Conservation (phyloP, 805 yeast species). For the Myxozyma geophila region DNA sequence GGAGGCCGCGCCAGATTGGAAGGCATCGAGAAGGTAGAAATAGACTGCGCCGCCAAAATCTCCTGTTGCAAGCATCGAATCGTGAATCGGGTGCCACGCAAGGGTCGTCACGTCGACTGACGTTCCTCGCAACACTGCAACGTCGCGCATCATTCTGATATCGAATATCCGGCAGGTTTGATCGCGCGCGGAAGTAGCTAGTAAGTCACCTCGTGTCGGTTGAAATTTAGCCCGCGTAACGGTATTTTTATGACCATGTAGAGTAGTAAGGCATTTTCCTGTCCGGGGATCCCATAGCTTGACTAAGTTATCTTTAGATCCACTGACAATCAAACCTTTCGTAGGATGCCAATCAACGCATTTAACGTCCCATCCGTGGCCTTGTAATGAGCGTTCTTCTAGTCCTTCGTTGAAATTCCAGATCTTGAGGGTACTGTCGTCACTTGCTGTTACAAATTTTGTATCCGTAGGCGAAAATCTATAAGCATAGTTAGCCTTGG, state of each 20-base stretch:
- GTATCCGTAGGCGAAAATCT: conserved; percentile 83
- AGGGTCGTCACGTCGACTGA: conserved; percentile 84
- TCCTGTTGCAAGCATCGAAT: conserved; percentile 78
- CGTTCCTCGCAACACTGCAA: conserved; percentile 72
- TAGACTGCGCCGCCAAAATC: conserved; percentile 86
- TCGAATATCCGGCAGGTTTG: conserved; percentile 87
- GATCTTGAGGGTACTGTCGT: conserved; percentile 85
- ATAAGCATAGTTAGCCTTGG: neutral
- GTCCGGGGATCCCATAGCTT: conserved; percentile 96
- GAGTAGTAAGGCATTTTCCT: conserved; percentile 71
- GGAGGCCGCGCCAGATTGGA: conserved; percentile 40
- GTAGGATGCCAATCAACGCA: conserved; percentile 96
- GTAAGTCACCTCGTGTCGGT: conserved; percentile 72
- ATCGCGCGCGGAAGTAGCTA: conserved; percentile 89
- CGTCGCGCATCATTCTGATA: conserved; percentile 78
- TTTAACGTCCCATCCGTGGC: conserved; percentile 99
- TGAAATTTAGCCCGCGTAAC: conserved; percentile 86
- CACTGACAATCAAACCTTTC: conserved; percentile 84
- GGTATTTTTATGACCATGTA: conserved; percentile 93
- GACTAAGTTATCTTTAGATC: conserved; percentile 91
- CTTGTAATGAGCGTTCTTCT: conserved; percentile 78
- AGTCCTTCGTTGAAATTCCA: conserved; percentile 92
- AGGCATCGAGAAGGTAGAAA: conserved; percentile 69
- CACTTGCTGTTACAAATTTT: conserved; percentile 91
- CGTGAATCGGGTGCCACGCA: conserved; percentile 91